Evolutionary conservation across 2,329 filamentous ascomycete genomes (phyloP).

Genomic region (Diaporthe sp.): DNA sequence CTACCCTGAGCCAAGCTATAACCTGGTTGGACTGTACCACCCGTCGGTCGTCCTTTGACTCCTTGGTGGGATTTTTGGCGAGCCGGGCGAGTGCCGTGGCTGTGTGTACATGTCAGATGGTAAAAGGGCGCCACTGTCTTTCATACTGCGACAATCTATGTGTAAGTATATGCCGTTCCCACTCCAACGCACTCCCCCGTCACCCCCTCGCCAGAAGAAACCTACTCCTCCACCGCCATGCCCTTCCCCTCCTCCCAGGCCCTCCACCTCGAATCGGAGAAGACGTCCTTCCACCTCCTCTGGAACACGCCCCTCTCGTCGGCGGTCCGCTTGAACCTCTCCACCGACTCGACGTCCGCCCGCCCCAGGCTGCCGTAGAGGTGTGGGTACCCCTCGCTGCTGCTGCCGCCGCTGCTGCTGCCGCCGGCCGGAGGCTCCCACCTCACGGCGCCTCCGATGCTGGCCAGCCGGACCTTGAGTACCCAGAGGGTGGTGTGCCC

Average conservation of each 20-base stretch:
- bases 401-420: slow-evolving; percentile 37
- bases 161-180: background rate
- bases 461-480: slow-evolving; percentile 62
- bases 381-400: slow-evolving; percentile 63
- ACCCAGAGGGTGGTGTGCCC: slow-evolving; percentile 55
- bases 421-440: slow-evolving; percentile 60
- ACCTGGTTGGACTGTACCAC: background rate
- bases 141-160: background rate
- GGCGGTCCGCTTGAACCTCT: slow-evolving; percentile 57
- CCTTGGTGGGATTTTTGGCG: background rate
- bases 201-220: background rate
- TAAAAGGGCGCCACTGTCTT: background rate
- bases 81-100: background rate
- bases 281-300: slow-evolving; percentile 55
- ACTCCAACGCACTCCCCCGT: background rate
- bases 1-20: background rate
- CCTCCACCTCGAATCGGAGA: slow-evolving; percentile 54
- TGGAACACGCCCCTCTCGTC: slow-evolving; percentile 43
- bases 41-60: background rate
- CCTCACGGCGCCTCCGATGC: slow-evolving; percentile 55
- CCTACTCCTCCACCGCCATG: slow-evolving; percentile 1
- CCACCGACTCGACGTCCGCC: slow-evolving; percentile 58
- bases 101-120: background rate
- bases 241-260: slow-evolving; percentile 40
- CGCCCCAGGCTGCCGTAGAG: slow-evolving; percentile 68